These are phyloP conservation scores for Picochlorum sp. DNA, from an alignment of 139 green algal genomes.

Conservation along the genomic window DNA sequence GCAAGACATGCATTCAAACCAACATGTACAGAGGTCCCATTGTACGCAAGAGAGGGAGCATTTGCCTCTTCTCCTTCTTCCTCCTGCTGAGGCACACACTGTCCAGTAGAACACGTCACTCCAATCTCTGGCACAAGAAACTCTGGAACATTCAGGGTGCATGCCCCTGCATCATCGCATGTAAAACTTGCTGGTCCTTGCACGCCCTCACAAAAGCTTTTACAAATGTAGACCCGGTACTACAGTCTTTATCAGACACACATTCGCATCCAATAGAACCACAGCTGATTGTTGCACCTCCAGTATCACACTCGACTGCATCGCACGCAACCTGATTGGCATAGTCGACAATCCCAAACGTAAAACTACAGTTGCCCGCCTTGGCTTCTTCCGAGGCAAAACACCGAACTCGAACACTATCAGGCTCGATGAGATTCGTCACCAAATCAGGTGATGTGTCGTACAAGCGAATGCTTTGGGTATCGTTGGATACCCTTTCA, in stretches of 20 bases:
- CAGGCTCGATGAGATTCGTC: neutral
- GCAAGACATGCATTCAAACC: neutral
- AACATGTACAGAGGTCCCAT: neutral
- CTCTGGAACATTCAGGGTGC: neutral
- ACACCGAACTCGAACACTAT: neutral
- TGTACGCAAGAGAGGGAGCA: neutral
- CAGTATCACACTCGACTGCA: neutral
- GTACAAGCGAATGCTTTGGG: neutral
- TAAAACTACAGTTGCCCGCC: neutral
- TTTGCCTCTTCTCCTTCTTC: neutral
- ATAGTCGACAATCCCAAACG: slow-evolving; percentile 1
- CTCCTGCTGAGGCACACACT: neutral
- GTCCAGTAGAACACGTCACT: neutral
- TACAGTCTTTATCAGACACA: neutral
- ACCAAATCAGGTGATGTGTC: neutral
- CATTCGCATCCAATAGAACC: neutral
- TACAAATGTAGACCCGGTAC: neutral
- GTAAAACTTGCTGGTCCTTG: neutral
- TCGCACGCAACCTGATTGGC: neutral
- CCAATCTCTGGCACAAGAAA: neutral
- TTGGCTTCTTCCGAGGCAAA: neutral
- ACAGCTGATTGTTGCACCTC: neutral
- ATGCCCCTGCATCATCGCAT: neutral
- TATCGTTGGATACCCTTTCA: neutral
- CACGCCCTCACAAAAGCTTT: neutral